Conservation (phyloP, 345 rosid species). For the Theobroma cacao region DNA sequence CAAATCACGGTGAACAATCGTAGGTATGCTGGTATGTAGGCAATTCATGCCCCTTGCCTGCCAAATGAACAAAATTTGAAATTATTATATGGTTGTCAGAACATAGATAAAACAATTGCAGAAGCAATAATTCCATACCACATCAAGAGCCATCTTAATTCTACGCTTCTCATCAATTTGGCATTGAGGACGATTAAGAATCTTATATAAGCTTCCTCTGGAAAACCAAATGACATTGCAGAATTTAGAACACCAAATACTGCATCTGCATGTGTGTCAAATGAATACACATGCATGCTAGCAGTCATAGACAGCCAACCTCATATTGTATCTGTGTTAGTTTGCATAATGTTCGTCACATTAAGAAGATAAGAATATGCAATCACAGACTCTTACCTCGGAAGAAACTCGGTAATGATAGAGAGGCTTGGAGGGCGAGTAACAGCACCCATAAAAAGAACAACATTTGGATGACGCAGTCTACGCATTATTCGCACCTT, state of each 20-base stretch:
- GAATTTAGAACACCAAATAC: slow-evolving; percentile 5
- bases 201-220: slow-evolving; percentile 96
- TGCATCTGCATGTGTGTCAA: neutral
- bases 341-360: neutral
- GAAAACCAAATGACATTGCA: slow-evolving; percentile 23
- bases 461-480: slow-evolving; percentile 98
- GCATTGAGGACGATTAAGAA: slow-evolving; percentile 89
- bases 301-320: neutral
- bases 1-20: slow-evolving; percentile 97
- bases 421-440: slow-evolving; percentile 99
- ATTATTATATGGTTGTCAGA: slow-evolving; percentile 3
- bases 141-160: slow-evolving; percentile 99
- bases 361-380: slow-evolving; percentile 4
- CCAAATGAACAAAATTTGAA: slow-evolving; percentile 19
- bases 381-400: slow-evolving; percentile 56
- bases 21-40: slow-evolving; percentile 90
- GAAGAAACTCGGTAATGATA: slow-evolving; percentile 92
- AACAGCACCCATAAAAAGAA: slow-evolving; percentile 96
- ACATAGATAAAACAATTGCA: neutral
- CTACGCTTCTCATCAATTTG: slow-evolving; percentile 90
- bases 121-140: slow-evolving; percentile 50
- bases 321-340: slow-evolving; percentile 5
- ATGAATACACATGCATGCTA: neutral
- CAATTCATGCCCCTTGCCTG: slow-evolving; percentile 99
- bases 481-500: slow-evolving; percentile 99